Base-by-base conservation (phyloP, 2,329 filamentous ascomycete genomes). In the Pseudopyrenochaeta lycopersici region DNA sequence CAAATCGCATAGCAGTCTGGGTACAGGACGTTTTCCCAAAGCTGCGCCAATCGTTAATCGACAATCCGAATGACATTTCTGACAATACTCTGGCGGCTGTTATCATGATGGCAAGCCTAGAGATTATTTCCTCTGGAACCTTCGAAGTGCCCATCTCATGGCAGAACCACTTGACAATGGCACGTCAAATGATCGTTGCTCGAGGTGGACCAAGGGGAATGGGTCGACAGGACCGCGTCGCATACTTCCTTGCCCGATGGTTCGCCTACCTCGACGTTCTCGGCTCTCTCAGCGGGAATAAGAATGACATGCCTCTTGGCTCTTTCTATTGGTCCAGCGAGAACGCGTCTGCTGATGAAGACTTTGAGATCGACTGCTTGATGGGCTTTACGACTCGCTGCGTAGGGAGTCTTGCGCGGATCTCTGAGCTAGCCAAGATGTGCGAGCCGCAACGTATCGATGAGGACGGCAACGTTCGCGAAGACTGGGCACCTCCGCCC, bases 231-330 rank as follows among this genome's bases (percentile, higher is more conserved):
- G 74, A 80, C 63, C 74, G 81, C 49, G 81, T 90, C 49, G 83
- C 88, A 48, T 88, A 89, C 47, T 95, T 96, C 68, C 82, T 95
- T 9, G 88, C 86, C 62, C 86, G 90, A 53, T 96, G 91, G 91
- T 89, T 95, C 60, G 89, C 89, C 1, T 95, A 95, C 74, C 82
- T 96, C 17, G 91, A 95, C 67, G 87, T 95, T 1, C 79, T 95
- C 49, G 91, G 90, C 20, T 88, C 86, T 36, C 79, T 96, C 21
- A 88, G 79, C 49, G 90, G 89, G 14, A 80, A 76, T 57, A 76
- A 77, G 46, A 77, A 77, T 46, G 76, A 79, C 52, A 67, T 68
- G 31, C 78, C 79, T 0, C 66, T 82, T 1, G 74, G 72, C 38
- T 64, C 68, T 2, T 74, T 71, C 33, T 81, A 82, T 60, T 77